Evolutionary conservation across 208 protist species (phyloP), one percentile per base, ranked within the genome.

Genomic region (Crithidia sp.): DNA sequence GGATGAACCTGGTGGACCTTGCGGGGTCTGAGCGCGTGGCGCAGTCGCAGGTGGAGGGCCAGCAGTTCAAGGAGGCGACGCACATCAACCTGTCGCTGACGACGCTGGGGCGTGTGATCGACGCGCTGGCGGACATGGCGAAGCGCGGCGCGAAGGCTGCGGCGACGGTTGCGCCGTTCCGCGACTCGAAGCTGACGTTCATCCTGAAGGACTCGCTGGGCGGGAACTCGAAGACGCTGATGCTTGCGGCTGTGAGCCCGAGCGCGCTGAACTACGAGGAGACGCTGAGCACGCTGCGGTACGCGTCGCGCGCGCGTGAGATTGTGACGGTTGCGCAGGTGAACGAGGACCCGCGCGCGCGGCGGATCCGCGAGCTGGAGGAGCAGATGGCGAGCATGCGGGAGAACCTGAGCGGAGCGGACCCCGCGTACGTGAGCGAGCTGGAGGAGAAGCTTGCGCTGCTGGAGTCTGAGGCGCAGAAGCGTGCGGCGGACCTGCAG

Each of bases 161-260:
- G 65, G 39, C 2, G 59, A 64, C 74, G 40, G 49, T 45, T 2
- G 9, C 74, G 66, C 96, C 97, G 7, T 95, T 88, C 68, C 80
- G 90, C 62, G 92, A 95, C 45, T 89, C 87, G 52, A 88, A 87
- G 59, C 84, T 97, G 44, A 97, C 93, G 17, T 93, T 86, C 81
- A 28, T 28, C 28, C 28, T 28, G 28, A 28, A 28, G 28, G 28
- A 28, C 28, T 28, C 28, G 28, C 28, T 28, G 28, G 28, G 28
- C 28, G 28, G 28, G 28, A 28, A 28, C 28, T 28, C 67, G 40
- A 97, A 97, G 67, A 99, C 97, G 10, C 85, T 89, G 49, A 98
- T 99, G 95, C 90, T 99, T 36, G 96, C 96, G 14, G 91, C 93
- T 3, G 74, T 99, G 16, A 91, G 82, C 40, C 97, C 96, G 19